Evolutionary conservation across 2,329 filamentous ascomycete genomes (phyloP), one percentile per base, ranked within the genome.

Genomic region (Colletotrichum eleusines): DNA sequence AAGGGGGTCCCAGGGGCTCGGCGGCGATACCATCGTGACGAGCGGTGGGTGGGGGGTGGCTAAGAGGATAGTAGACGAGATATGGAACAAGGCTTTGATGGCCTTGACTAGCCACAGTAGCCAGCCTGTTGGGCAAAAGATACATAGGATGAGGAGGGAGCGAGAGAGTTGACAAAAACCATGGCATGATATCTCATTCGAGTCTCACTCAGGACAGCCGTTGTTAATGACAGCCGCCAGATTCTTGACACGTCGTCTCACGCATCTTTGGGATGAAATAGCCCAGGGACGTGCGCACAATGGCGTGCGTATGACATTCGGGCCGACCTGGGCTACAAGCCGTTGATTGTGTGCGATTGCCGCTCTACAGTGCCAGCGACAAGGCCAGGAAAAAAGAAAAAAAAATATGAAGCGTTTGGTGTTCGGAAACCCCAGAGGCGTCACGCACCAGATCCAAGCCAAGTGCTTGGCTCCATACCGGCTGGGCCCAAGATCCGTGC

Each of bases 401-500:
- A 46, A 38, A n/a, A 63, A 58, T 18, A 16, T 58, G 64, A 68
- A 40, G 64, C 64, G 59, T 23, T 71, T 63, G 51, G 31, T 31
- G 64, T 68, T 46, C 42, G 53, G 58, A 64, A 28, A 12, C 23
- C 23, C n/a, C n/a, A 14, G 9, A 35, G 44, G n/a, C 54, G 55
- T 58, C 55, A 40, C 55, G 18, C 31, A 28, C 48, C 31, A 64
- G 23, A 53, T n/a, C 53, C 35, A 33, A 44, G 51, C 33, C 50
- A 18, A 42, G 28, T 33, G 7, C 57, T 59, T 57, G n/a, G 53
- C 38, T 26, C n/a, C 48, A 42, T 66, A 44, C 48, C 64, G 68
- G 68, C 51, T 68, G 58, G 54, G 38, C 31, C 23, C 50, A 71
- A 63, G 23, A 63, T 51, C 68, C 68, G 64, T 71, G 64, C 38